Evolutionary conservation across 2,329 filamentous ascomycete species (phyloP).

Genomic region (Microcyclospora tardicrescens): DNA sequence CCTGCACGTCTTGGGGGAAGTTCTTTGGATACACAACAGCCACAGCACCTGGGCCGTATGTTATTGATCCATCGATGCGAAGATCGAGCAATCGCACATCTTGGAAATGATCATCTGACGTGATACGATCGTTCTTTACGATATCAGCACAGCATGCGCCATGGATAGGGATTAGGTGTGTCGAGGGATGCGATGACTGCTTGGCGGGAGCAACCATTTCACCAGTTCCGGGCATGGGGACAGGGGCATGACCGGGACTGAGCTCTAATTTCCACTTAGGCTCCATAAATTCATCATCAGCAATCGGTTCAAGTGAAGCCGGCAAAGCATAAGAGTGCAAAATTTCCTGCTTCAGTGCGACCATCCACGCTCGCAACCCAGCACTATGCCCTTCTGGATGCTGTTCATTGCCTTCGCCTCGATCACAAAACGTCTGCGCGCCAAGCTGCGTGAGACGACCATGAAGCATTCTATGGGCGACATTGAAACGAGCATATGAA

Average conservation of each 20-base stretch:
- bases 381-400: constrained; percentile 68
- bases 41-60: constrained; percentile 61
- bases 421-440: constrained; percentile 59
- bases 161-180: constrained; percentile 45
- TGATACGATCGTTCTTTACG: constrained; percentile 56
- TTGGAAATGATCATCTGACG: constrained; percentile 71
- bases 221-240: not conserved
- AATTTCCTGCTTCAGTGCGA: constrained; percentile 53
- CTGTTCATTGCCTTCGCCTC: constrained; percentile 84
- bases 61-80: constrained; percentile 28
- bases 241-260: not conserved
- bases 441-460: constrained; percentile 76
- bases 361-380: constrained; percentile 23
- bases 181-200: not conserved
- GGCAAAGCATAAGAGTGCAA: constrained; percentile 57
- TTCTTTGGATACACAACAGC: constrained; percentile 80
- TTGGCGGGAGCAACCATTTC: not conserved
- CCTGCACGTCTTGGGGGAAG: constrained; percentile 65
- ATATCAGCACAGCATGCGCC: constrained; percentile 46
- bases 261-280: constrained; percentile 55
- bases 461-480: constrained; percentile 76
- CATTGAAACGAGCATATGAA: constrained; percentile 90
- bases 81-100: constrained; percentile 76
- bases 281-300: constrained; percentile 59
- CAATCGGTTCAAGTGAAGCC: constrained; percentile 53